Evolutionary conservation across 169 alveolate genomes (phyloP).

Genomic region (Babesia caballi): DNA sequence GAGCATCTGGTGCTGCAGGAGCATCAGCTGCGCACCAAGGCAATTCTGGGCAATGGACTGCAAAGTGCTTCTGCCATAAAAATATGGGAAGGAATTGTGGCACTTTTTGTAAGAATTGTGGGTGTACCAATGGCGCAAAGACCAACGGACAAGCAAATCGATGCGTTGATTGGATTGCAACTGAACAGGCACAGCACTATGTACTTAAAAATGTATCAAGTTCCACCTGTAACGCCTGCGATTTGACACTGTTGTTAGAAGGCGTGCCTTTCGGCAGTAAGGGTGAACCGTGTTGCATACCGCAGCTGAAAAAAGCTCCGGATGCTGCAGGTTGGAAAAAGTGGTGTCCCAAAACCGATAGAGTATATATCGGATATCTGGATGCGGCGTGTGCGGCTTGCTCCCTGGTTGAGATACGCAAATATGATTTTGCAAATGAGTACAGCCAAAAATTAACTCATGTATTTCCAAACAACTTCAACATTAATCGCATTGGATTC

Average conservation of each 20-base stretch:
- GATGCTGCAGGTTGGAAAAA: neutral
- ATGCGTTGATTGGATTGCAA: neutral
- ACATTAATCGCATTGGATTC: neutral
- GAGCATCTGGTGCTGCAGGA: neutral
- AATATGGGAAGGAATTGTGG: neutral
- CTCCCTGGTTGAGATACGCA: conserved; percentile 7
- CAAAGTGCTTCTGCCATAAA: neutral
- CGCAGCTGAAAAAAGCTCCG: neutral
- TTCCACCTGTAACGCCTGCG: conserved; percentile 30
- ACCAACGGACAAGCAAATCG: neutral
- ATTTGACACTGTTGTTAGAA: conserved; percentile 27
- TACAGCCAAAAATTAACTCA: neutral
- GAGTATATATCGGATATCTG: conserved; percentile 7
- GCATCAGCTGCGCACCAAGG: neutral
- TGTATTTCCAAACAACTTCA: neutral
- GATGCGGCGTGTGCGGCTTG: conserved; percentile 6
- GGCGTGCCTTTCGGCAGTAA: neutral
- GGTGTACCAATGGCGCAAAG: neutral
- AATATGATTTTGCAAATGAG: neutral
- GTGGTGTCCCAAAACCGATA: conserved; percentile 1
- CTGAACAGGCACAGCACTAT: neutral
- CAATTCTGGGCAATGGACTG: neutral
- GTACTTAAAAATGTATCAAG: neutral
- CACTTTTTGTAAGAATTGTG: neutral
- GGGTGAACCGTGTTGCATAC: conserved; percentile 3